Evolutionary conservation across 2,329 filamentous ascomycete genomes (phyloP).

Genomic region (Aspergillus amoenus): DNA sequence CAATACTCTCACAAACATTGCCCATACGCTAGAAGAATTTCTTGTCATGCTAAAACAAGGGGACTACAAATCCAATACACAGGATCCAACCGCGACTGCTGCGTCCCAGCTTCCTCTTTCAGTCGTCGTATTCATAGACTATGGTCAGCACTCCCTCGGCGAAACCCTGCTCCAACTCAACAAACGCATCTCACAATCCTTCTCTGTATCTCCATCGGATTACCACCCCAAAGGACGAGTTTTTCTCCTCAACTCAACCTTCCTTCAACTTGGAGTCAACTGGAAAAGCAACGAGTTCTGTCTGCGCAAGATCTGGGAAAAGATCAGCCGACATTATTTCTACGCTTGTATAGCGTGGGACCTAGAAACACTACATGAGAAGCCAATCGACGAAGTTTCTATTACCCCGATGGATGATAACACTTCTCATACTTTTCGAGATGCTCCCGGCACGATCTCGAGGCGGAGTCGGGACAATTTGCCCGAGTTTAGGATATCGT

Average conservation of each 20-base stretch:
- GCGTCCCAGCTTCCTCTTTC: slow-evolving; percentile 6
- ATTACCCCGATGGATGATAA: slow-evolving; percentile 1
- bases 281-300: slow-evolving; percentile 23
- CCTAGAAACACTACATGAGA: neutral
- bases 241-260: slow-evolving; percentile 32
- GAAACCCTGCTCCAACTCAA: slow-evolving; percentile 25
- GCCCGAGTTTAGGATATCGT: slow-evolving; percentile 22
- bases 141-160: slow-evolving; percentile 17
- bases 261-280: slow-evolving; percentile 18
- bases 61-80: neutral
- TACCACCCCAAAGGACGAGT: slow-evolving; percentile 27
- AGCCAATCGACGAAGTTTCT: neutral
- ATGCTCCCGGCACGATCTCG: neutral
- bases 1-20: neutral
- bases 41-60: neutral
- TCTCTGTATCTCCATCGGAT: slow-evolving; percentile 1
- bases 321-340: slow-evolving; percentile 28
- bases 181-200: slow-evolving; percentile 14
- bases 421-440: neutral
- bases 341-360: slow-evolving; percentile 36
- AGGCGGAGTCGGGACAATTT: neutral
- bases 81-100: neutral
- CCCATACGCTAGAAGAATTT: slow-evolving; percentile 1
- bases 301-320: slow-evolving; percentile 28
- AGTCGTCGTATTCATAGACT: slow-evolving; percentile 32